Evolutionary conservation across 306 rosid genomes (phyloP), one percentile per base, ranked within the genome.

Genomic region (Corylus avellana): DNA sequence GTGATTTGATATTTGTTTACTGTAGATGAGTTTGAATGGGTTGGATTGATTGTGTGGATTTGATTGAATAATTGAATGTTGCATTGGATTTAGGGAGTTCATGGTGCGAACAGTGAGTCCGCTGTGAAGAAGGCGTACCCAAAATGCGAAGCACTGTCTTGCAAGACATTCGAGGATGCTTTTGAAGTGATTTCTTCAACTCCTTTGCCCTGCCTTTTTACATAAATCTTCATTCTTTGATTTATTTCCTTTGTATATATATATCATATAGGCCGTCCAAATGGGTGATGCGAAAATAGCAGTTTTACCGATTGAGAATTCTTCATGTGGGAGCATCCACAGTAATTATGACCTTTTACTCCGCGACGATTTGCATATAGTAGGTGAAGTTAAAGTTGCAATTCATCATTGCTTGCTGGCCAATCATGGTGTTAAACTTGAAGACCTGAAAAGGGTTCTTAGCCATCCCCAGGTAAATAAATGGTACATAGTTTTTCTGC

Each of bases 321-420:
- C 99, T 47, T 83, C 91, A 79, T 97, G 98, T 55, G 99, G 99
- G 69, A 93, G 99, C 87, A 95, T 95, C 83, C 99, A 95, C 83
- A 91, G 99, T 81, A 95, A 95, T 76, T 95, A 95, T 79, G 99
- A 95, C 76, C 97, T 95, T 80, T 82, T 95, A 85, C 97, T 95
- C 54, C 89, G 96, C 51, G 98, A 95, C 88, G 84, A 87, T 10
- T 80, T 95, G 88, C 98, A 93, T 74, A 95, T 95, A 75, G 99
- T 95, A 49, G 99, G 99, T 51, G 99, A 95, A 88, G 98, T 95
- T 62, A 95, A 93, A 86, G 86, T 85, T 77, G 94, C 94, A 20
- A 98, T 95, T 69, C 89, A 89, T 46, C 99, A 95, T 82, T 95
- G 99, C 82, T 87, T 95, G 80, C 68, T 95, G 85, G 96, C 97